Base-by-base conservation (phyloP, 2,329 filamentous ascomycete genomes). In the Bipolaris oryzae region DNA sequence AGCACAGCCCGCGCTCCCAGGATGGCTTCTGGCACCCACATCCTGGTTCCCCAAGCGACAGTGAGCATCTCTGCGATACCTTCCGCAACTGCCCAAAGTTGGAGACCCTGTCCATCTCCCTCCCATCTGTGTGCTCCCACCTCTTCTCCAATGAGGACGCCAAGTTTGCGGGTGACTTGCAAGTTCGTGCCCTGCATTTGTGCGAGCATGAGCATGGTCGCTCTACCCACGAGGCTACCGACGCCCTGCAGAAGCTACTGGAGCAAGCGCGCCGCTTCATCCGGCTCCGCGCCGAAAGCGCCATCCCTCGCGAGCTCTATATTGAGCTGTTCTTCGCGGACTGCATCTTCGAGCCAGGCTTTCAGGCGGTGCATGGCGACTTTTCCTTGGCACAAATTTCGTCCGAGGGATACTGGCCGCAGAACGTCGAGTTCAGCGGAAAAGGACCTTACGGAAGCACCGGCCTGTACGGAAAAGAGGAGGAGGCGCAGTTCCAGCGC, bases 21-120 rank as follows among this genome's bases (percentile, higher is more conserved):
- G 80, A 82, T 65, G 81, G 80, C 65, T 82, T 82, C 74, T 80
- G 76, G 70, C 80, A 82, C 67, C 80, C 80, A 46, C 77, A 81
- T 62, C 79, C 79, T 1, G 80, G 81, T 61, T 74, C 76, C 69
- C 63, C 75, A 61, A 67, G 72, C 58, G 73, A 76, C 55, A 75
- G 73, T 50, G 79, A 81, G 60, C 80, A 82, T 67, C 76, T 82
- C 44, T 82, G 80, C 71, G 73, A 79, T 38, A 72, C 81, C 10
- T 75, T 82, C 57, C 77, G 78, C 35, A 74, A 67, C 64, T 79
- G 80, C 46, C 79, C 80, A 1, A 75, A 77, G 55, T 75, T 82
- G 48, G 76, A 79, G 56, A 81, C 81, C 38, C 71, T 82, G 43
- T 81, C 78, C 48, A 78, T 82, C 61, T 79, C 77, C 47, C 72